Conservation (phyloP, 768 basidiomycete genomes). For the Boletus rufocinnamomeus region DNA sequence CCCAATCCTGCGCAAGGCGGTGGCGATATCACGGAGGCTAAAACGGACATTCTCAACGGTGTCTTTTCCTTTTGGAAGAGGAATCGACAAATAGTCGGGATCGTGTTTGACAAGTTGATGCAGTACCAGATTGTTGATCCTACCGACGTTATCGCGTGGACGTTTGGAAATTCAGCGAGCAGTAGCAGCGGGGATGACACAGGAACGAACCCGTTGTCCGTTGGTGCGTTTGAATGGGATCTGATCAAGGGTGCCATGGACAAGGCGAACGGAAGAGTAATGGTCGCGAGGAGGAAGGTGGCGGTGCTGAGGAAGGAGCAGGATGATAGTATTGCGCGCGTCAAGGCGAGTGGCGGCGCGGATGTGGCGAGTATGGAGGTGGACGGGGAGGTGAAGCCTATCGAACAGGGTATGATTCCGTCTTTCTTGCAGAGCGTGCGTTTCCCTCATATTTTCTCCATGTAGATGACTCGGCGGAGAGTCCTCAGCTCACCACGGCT, state of each 20-base stretch:
- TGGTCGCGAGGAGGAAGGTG: conserved; percentile 74
- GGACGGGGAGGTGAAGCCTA: conserved; percentile 70
- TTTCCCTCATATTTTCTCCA: conserved; percentile 6
- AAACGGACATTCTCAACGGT: conserved; percentile 69
- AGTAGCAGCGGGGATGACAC: conserved; percentile 39
- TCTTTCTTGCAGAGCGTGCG: no score
- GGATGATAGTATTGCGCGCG: conserved; percentile 78
- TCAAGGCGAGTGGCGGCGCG: conserved; percentile 59
- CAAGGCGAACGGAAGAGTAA: conserved; percentile 88
- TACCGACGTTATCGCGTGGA: conserved; percentile 85
- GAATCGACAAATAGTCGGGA: conserved; percentile 83
- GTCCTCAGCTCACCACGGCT: conserved; percentile 66
- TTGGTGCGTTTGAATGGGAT: conserved; percentile 82
- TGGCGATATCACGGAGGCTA: conserved; percentile 54
- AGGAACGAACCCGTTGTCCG: conserved; percentile 37
- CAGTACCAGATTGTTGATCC: conserved; percentile 98
- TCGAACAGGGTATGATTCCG: conserved; percentile 38
- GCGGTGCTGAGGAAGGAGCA: conserved; percentile 81
- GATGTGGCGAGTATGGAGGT: conserved; percentile 59
- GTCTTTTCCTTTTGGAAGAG: conserved; percentile 80
- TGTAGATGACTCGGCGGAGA: conserved; percentile 56
- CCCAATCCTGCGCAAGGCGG: conserved; percentile 15
- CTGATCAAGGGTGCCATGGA: conserved; percentile 79
- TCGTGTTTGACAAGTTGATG: conserved; percentile 97
- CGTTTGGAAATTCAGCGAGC: conserved; percentile 59